Base-by-base conservation (phyloP, 129 eudicot genomes). In the Arctium lappa region DNA sequence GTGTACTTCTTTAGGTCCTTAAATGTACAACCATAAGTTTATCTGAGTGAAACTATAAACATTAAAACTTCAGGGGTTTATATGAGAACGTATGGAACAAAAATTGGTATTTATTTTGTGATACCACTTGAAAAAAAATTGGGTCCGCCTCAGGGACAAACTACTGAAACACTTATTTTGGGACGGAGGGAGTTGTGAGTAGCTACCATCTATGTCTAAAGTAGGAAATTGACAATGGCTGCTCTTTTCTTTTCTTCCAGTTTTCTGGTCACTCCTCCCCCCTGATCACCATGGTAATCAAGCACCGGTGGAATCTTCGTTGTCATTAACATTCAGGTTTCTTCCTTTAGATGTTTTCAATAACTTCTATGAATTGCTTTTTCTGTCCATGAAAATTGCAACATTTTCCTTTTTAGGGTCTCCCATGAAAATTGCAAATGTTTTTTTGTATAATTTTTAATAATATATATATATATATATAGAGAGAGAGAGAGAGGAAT, bases 291-390 rank as follows among this genome's bases (percentile, higher is more conserved):
- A 82, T 75, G 88, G 89, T 69, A 85, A 92, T 7, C 62, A 86
- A 65, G 77, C 98, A 8, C 91, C 97, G 0, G 87, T 87, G 85
- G 98, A 92, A 72, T 87, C 98, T 46, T 94, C 97, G 69, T 82
- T 94, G 78, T 91, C 98, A 27, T 88, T 94, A 75, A 85, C 98
- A 80, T 94, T 92, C 96, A 92, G 97, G 98, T 94, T 70, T 63
- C 86, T 86, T 12, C 37, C 16, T 72, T 29, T 60, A 60, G 76
- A 66, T 16, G 60, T 50, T 75, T 32, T 31, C 44, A 42, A 75
- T 82, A 16, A 81, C 22, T 69, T 79, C 46, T 33, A 31, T 27
- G 9, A 30, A 70, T 39, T n/a, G 33, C 69, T 69, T 69, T 44
- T 13, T 80, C 53, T 62, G n/a, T n/a, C 77, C 46, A 68, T 63